Percentiles rank a stretch among this genome's conserved stretches.
Conservation (phyloP, 352 stramenopile species). For the Thalassiosira sp. region DNA sequence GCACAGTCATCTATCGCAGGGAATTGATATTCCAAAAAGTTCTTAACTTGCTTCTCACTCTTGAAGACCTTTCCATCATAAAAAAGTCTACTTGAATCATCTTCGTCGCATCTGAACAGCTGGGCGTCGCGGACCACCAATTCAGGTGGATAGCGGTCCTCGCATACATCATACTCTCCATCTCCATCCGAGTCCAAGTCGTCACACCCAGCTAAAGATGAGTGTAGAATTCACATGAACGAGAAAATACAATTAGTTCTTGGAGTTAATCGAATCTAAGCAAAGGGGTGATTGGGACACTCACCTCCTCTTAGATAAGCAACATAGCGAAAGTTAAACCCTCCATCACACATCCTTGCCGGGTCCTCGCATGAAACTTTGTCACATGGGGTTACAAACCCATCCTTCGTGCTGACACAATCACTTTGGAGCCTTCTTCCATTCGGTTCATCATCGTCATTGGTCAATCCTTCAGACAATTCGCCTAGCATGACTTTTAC, state of each 20-base stretch:
- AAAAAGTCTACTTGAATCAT: slow-evolving; percentile 13
- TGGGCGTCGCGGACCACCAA: slow-evolving; percentile 11
- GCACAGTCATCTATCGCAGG: slow-evolving; percentile 21
- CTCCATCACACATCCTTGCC: slow-evolving; percentile 12
- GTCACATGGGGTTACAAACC: background rate
- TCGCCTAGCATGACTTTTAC: slow-evolving; percentile 18
- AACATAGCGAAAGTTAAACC: slow-evolving; percentile 16
- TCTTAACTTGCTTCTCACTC: slow-evolving; percentile 2
- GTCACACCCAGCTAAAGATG: slow-evolving; percentile 22
- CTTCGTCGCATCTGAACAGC: slow-evolving; percentile 18
- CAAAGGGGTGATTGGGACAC: background rate
- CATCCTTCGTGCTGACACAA: background rate
- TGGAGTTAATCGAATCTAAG: background rate
- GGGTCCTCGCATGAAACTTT: slow-evolving; percentile 7
- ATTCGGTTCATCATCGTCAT: background rate
- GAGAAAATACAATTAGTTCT: slow-evolving; percentile 8
- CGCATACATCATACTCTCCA: slow-evolving; percentile 7
- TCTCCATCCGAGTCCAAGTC: slow-evolving; percentile 28
- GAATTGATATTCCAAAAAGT: slow-evolving; percentile 19
- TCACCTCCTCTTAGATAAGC: slow-evolving; percentile 15
- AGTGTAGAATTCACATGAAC: background rate
- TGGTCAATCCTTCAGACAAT: slow-evolving; percentile 2
- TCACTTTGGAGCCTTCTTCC: background rate
- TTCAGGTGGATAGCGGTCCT: slow-evolving; percentile 20
- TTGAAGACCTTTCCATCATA: slow-evolving; percentile 18